Evolutionary conservation across 2,329 filamentous ascomycete genomes (phyloP).

Genomic region (Anthostomella pinea): DNA sequence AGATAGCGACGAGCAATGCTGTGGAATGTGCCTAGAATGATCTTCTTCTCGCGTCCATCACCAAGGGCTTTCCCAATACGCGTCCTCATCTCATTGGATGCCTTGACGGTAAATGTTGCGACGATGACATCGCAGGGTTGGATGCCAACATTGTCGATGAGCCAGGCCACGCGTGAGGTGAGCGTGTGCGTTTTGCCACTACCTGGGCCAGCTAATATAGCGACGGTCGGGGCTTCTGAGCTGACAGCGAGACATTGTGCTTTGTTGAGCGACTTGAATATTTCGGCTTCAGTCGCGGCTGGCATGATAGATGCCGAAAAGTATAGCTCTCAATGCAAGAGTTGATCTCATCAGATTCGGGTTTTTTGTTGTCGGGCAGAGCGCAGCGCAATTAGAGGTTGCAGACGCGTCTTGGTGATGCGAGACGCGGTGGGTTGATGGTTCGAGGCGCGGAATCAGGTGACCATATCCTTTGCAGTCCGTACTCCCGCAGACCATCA

Average conservation of each 20-base stretch:
- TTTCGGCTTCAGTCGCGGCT: conserved; percentile 19
- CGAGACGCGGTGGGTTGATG: conserved; percentile 6
- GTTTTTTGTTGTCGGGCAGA: too few relatives aligned
- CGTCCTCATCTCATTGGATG: conserved; percentile 88
- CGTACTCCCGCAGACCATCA: not conserved
- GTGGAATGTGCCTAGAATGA: conserved; percentile 92
- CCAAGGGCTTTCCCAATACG: conserved; percentile 81
- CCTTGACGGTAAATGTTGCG: conserved; percentile 96
- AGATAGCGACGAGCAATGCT: conserved; percentile 87
- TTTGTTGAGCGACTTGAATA: conserved; percentile 50
- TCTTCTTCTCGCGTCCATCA: conserved; percentile 66
- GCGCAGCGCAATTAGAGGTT: not conserved
- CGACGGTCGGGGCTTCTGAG: conserved; percentile 53
- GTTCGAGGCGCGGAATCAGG: conserved; percentile 13
- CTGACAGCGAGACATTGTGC: conserved; percentile 56
- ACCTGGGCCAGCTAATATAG: conserved; percentile 65
- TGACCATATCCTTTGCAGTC: conserved; percentile 12
- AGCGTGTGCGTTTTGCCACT: conserved; percentile 94
- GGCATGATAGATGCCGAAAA: conserved; percentile 24
- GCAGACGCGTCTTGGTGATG: conserved; percentile 12
- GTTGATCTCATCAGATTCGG: too few relatives aligned
- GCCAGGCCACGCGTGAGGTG: conserved; percentile 86
- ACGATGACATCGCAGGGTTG: conserved; percentile 87
- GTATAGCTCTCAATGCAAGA: too few relatives aligned
- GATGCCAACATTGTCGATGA: conserved; percentile 69